Conservation (phyloP, 2,329 filamentous ascomycete genomes). For the Colletotrichum brevisporum region DNA sequence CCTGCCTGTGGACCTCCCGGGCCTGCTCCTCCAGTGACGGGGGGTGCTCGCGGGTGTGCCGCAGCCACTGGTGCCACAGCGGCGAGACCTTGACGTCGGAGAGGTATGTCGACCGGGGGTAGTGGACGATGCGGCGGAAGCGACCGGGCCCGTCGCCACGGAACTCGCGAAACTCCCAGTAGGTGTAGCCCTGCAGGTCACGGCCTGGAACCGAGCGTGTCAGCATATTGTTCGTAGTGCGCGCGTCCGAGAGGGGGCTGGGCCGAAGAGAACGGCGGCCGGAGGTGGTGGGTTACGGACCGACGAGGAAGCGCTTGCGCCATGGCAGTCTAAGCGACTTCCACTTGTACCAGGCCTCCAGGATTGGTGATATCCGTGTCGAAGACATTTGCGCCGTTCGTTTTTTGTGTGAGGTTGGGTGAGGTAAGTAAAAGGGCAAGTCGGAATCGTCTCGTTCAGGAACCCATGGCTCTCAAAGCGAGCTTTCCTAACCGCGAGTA, state of each 20-base stretch:
- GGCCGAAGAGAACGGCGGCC: not conserved
- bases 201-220: constrained; percentile 60
- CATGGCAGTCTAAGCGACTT: constrained; percentile 74
- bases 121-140: constrained; percentile 74
- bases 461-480: constrained; percentile 26
- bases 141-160: constrained; percentile 56
- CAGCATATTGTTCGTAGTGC: not conserved
- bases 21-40: constrained; percentile 71
- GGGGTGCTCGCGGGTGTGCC: constrained; percentile 68
- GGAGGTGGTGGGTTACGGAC: constrained; percentile 54
- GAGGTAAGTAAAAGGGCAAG: not conserved
- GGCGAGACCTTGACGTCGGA: constrained; percentile 71
- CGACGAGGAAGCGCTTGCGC: constrained; percentile 74
- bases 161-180: constrained; percentile 75
- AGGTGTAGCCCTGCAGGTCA: constrained; percentile 77
- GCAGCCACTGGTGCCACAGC: constrained; percentile 79
- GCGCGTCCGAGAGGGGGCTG: too few relatives aligned
- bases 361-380: constrained; percentile 39
- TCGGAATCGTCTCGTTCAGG: constrained; percentile 15
- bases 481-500: too few relatives aligned
- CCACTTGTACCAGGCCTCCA: constrained; percentile 70
- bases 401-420: constrained; percentile 9
- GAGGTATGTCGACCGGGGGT: constrained; percentile 67
- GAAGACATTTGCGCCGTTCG: constrained; percentile 26
- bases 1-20: constrained; percentile 66